Evolutionary conservation across 169 alveolate species (phyloP).

Genomic region (Miamiensis avidus): DNA sequence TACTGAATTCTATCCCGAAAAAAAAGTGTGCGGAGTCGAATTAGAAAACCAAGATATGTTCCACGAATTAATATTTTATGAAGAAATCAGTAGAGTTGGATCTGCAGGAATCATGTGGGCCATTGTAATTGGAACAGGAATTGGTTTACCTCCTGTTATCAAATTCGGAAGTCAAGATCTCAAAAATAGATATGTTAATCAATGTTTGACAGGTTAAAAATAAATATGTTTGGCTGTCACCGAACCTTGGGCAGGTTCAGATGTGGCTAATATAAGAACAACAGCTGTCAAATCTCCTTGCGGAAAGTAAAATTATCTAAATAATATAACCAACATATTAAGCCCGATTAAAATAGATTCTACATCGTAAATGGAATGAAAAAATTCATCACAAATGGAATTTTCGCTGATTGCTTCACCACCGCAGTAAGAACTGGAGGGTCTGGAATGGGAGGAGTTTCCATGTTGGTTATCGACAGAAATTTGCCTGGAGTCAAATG

Average conservation of each 20-base stretch:
- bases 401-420: conserved; percentile 56
- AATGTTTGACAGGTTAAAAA: conserved; percentile 38
- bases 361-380: conserved; percentile 55
- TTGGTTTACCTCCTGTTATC: conserved; percentile 51
- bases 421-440: conserved; percentile 56
- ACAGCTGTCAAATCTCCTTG: conserved; percentile 28
- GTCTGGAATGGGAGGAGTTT: conserved; percentile 42
- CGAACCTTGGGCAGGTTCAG: conserved; percentile 49
- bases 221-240: conserved; percentile 49
- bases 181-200: not conserved
- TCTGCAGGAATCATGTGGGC: conserved; percentile 50
- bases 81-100: conserved; percentile 43
- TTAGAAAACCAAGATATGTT: conserved; percentile 4
- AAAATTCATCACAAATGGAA: conserved; percentile 61
- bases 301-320: not conserved
- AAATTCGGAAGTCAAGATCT: conserved; percentile 37
- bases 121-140: conserved; percentile 41
- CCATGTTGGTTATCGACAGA: conserved; percentile 25
- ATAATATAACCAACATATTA: too few relatives aligned
- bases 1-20: not conserved
- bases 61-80: conserved; percentile 52
- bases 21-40: not conserved
- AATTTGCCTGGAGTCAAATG: conserved; percentile 48
- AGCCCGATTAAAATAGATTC: not conserved
- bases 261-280: conserved; percentile 48